Base-by-base conservation (phyloP, 2,329 filamentous ascomycete species). In the Trichoderma polysporum region DNA sequence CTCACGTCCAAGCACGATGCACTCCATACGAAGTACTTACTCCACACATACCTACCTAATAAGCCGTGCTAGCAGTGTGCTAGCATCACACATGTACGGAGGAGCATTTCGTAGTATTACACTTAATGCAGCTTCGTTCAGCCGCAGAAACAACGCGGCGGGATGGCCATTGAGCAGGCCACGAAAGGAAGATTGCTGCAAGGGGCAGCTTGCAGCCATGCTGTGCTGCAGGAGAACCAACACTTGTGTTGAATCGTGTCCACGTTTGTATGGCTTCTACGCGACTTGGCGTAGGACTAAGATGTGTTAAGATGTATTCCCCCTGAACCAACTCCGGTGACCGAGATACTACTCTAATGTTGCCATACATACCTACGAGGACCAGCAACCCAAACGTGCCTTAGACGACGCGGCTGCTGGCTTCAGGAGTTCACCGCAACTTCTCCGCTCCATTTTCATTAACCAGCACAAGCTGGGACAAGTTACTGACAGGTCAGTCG, bases 381-480 rank as follows among this genome's bases (percentile, higher is more conserved):
- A 45, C 9, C 10, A 22, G n/a, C 41, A 22, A 1, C n/a, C 39
- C 39, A 41, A 19, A 29, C 25, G 13, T 15, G n/a, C n/a, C n/a
- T n/a, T n/a, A n/a, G n/a, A n/a, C n/a, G 15, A 31, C n/a, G 17
- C 27, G 27, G 49, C 49, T 17, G n/a, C 25, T 29, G 25, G 45
- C 22, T 49, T 15, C 15, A 6, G 41, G 45, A 49, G 41, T 63
- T 53, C 59, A 63, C 60, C 60, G 60, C 60, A 63, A 63, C 47
- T 63, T 63, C 5, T 35, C 39, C 35, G 50, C 50, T 29, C 15
- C 50, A 53, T 33, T n/a, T n/a, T 31, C 25, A 53, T 53, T n/a
- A 17, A 53, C 25, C 15, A 29, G 27, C 15, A 53, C 17, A n/a
- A 53, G 50, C 29, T 45, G 33, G 22, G 41, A 9, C 19, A 19